Conservation (phyloP, 2,329 filamentous ascomycete species). For the Fusarium vanettenii region DNA sequence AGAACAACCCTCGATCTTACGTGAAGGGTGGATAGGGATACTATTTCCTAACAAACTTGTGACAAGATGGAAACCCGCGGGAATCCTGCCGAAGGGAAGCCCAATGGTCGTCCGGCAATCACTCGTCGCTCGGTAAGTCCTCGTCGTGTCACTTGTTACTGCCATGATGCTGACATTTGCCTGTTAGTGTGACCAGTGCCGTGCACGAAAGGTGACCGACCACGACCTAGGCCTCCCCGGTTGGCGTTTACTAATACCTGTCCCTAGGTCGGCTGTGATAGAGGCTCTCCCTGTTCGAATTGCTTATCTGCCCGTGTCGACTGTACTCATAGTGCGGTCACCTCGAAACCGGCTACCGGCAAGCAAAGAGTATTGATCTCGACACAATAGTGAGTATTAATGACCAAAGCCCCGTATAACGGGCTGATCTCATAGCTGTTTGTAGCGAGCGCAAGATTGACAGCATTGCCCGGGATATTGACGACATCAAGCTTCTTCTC, state of each 20-base stretch:
- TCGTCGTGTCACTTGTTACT: rapidly evolving
- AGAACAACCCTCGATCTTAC: neutral
- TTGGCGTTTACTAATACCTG: neutral
- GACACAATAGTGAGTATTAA: slow-evolving; percentile 48
- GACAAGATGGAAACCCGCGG: slow-evolving; percentile 17
- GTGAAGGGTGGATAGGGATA: neutral
- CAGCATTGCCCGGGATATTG: slow-evolving; percentile 47
- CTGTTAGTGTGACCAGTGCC: slow-evolving; percentile 40
- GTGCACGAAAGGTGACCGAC: slow-evolving; percentile 30
- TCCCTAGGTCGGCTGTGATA: slow-evolving; percentile 33
- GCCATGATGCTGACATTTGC: neutral
- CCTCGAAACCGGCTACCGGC: slow-evolving; percentile 35
- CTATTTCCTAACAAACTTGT: too few species aligned
- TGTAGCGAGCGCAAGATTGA: slow-evolving; percentile 53
- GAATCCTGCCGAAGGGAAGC: neutral
- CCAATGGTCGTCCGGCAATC: slow-evolving; percentile 8
- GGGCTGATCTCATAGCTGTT: neutral
- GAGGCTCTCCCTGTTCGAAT: slow-evolving; percentile 43
- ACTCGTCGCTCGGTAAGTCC: slow-evolving; percentile 31
- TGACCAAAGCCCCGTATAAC: too few species aligned
- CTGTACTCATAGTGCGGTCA: slow-evolving; percentile 48
- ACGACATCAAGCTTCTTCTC: slow-evolving; percentile 46
- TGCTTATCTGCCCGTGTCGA: slow-evolving; percentile 47
- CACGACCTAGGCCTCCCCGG: neutral
- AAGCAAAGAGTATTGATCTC: slow-evolving; percentile 52